Base-by-base conservation (phyloP, 768 basidiomycete species). In the Lactarius hengduanensis region DNA sequence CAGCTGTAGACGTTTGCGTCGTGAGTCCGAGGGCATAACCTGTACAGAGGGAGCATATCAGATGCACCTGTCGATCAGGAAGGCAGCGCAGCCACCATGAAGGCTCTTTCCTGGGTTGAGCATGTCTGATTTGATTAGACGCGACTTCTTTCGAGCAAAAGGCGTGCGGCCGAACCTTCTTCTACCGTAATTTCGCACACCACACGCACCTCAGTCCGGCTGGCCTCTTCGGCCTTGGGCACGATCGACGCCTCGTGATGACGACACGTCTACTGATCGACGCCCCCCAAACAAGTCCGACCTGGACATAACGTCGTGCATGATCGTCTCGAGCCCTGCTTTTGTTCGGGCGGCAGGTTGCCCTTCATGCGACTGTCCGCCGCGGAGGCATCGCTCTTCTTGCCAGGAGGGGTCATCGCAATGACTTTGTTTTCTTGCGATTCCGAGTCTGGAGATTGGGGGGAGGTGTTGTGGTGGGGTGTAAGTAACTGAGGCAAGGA, bases 181-280 rank as follows among this genome's bases (percentile, higher is more conserved):
- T 61, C 45, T 3, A 76, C 74, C 0, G 58, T 69, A 2, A 76
- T 30, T 65, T 76, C 74, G 59, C 74, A 77, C 10, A 77, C 73
- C 9, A 77, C 64, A 54, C 70, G 69, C 0, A 69, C 73, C 62
- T 78, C 74, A 45, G 69, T 69, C 73, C 73, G 75, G 26, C 68
- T 57, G 13, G 74, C 69, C 62, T 76, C 76, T 50, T 77, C 77
- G 20, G 62, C 65, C 54, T 76, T 75, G 10, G 64, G 65, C 20
- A 72, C 59, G 5, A 75, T 59, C 5, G 73, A 72, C 1, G 74
- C 72, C 41, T 76, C 72, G 11, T 72, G 4, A 74, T 63, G 34
- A 55, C 55, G 47, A 75, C 26, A 11, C 68, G 61, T 20, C 69
- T 64, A 0, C n/a, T n/a, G n/a, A n/a, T n/a, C n/a, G n/a, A n/a